Conservation (phyloP, 73 alveolate genomes). For the Tetrahymena thermophila region DNA sequence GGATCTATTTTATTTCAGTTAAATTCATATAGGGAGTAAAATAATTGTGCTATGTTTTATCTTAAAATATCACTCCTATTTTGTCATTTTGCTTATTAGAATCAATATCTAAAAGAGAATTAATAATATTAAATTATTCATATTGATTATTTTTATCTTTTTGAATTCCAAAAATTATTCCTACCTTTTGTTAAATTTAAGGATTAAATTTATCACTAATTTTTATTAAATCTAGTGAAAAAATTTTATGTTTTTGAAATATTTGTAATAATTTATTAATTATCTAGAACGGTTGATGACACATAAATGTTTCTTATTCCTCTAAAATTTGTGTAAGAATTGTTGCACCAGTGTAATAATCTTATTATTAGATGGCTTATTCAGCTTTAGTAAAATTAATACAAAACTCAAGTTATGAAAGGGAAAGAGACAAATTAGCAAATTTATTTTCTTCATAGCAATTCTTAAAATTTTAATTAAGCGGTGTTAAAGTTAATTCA, state of each 20-base stretch:
- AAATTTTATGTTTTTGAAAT: neutral
- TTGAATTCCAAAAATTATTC: neutral
- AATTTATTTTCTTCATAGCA: no score
- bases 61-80: neutral
- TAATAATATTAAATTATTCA: neutral
- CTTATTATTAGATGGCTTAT: neutral
- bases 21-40: neutral
- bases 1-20: neutral
- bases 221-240: neutral
- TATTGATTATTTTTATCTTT: neutral
- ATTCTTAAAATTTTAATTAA: no score
- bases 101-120: neutral
- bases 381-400: neutral
- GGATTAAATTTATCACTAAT: neutral
- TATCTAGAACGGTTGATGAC: neutral
- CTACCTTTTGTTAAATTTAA: neutral
- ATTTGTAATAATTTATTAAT: neutral
- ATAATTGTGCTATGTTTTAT: neutral
- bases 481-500: no score
- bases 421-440: neutral
- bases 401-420: neutral
- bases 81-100: neutral
- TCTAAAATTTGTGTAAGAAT: neutral
- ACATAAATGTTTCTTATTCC: neutral
- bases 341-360: neutral